These are phyloP conservation scores for Leccinum subspadiceum DNA, from an alignment of 1,284 basidiomycete genomes.

Conservation along the genomic window DNA sequence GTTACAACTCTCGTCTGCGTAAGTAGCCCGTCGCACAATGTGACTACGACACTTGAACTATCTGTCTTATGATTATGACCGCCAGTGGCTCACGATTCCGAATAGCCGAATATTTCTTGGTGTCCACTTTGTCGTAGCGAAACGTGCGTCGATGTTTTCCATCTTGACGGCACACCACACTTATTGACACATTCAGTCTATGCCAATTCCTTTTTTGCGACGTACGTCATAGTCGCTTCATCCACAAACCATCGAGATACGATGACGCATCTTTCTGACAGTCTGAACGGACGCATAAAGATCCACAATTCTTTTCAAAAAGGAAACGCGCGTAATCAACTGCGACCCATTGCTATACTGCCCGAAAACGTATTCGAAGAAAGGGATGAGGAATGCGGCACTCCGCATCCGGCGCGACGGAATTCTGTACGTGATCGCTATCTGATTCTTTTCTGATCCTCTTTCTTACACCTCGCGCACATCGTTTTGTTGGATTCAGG, in stretches of 20 bases:
- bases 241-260: not conserved
- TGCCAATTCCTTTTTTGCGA: constrained; percentile 28
- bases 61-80: not conserved
- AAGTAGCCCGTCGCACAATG: constrained; percentile 11
- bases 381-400: not conserved
- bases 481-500: no score
- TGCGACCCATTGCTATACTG: constrained; percentile 2
- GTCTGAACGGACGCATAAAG: constrained; percentile 21
- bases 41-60: not conserved
- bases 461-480: no score
- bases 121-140: constrained; percentile 47
- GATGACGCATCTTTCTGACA: not conserved
- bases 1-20: constrained; percentile 44
- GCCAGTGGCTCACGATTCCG: constrained; percentile 42
- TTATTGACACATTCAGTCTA: constrained; percentile 16
- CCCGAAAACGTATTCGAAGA: not conserved
- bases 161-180: not conserved
- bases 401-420: not conserved
- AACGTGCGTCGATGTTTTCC: constrained; percentile 33
- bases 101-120: constrained; percentile 43
- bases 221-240: constrained; percentile 11
- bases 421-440: constrained; percentile 6
- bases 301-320: constrained; percentile 3
- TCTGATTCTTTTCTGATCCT: not conserved
- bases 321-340: not conserved